Evolutionary conservation across 139 green algal species (phyloP).

Genomic region (Choricystis sp.): DNA sequence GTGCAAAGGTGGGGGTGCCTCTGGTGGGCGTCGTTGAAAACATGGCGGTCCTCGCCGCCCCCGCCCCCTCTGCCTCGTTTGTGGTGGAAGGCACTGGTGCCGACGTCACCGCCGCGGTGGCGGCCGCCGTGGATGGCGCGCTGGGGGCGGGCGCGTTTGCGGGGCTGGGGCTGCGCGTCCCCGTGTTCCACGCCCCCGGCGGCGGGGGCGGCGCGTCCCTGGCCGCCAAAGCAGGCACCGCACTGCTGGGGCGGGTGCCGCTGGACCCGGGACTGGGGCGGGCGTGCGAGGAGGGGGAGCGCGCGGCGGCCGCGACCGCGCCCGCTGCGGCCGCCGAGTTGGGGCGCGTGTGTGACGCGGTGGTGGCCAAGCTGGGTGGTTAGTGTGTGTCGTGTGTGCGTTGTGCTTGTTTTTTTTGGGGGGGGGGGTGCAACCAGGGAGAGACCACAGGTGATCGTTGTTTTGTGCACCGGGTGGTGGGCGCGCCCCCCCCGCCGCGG

Average conservation of each 20-base stretch:
- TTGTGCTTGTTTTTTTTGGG: too few relatives aligned
- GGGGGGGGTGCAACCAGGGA: too few relatives aligned
- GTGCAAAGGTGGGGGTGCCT: conserved; percentile 72
- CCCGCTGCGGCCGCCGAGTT: neutral
- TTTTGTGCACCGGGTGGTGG: neutral
- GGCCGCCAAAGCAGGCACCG: conserved; percentile 50
- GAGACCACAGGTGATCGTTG: neutral
- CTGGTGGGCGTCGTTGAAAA: conserved; percentile 97
- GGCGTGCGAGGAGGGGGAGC: conserved; percentile 51
- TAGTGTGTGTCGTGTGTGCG: too few relatives aligned
- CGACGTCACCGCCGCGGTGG: conserved; percentile 30
- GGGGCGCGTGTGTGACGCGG: neutral
- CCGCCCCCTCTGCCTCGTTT: conserved; percentile 37
- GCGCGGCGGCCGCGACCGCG: conserved; percentile 25
- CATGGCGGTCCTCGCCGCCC: conserved; percentile 64
- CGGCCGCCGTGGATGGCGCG: conserved; percentile 10
- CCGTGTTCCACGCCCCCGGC: neutral
- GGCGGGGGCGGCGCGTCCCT: conserved; percentile 54
- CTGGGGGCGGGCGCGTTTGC: conserved; percentile 22
- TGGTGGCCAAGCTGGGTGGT: neutral
- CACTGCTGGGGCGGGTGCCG: conserved; percentile 73
- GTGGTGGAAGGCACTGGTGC: conserved; percentile 3
- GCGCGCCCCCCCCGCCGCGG: too few relatives aligned
- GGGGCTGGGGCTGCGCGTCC: conserved; percentile 17
- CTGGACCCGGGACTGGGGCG: conserved; percentile 54